Conservation (phyloP, 768 basidiomycete species). For the Lyophyllum atratum region DNA sequence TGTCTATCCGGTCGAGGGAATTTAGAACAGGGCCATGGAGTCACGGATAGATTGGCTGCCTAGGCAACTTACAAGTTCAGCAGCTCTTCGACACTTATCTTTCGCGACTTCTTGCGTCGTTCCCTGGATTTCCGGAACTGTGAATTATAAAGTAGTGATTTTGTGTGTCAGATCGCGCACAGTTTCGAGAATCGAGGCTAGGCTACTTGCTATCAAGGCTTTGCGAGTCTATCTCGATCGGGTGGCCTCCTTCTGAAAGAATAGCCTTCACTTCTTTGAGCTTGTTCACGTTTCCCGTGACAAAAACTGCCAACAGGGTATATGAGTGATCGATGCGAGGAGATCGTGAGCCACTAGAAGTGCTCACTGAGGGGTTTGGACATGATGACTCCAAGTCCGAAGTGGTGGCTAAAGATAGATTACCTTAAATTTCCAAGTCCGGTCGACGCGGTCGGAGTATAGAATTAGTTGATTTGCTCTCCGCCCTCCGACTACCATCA, state of each 20-base stretch:
- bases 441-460: not conserved
- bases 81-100: conserved; percentile 85
- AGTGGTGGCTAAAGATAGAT: not conserved
- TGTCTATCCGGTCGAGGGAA: conserved; percentile 28
- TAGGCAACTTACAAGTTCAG: conserved; percentile 61
- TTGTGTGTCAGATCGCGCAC: not conserved
- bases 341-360: not conserved
- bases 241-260: conserved; percentile 59
- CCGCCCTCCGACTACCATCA: not conserved
- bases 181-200: not conserved
- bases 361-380: conserved; percentile 21
- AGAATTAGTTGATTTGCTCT: not conserved
- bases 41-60: not conserved
- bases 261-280: conserved; percentile 87
- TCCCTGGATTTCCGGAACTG: conserved; percentile 95
- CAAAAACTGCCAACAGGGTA: conserved; percentile 64
- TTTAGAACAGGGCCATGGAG: not conserved
- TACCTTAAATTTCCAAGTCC: not conserved
- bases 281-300: conserved; percentile 95
- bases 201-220: conserved; percentile 73
- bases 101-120: conserved; percentile 87
- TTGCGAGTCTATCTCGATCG: conserved; percentile 76
- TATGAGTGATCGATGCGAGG: not conserved
- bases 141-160: not conserved
- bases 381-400: conserved; percentile 4